Percentiles rank a stretch among this genome's conserved stretches.
Evolutionary conservation across 2,329 filamentous ascomycete genomes (phyloP).

Genomic region (Colletotrichum kahawae): DNA sequence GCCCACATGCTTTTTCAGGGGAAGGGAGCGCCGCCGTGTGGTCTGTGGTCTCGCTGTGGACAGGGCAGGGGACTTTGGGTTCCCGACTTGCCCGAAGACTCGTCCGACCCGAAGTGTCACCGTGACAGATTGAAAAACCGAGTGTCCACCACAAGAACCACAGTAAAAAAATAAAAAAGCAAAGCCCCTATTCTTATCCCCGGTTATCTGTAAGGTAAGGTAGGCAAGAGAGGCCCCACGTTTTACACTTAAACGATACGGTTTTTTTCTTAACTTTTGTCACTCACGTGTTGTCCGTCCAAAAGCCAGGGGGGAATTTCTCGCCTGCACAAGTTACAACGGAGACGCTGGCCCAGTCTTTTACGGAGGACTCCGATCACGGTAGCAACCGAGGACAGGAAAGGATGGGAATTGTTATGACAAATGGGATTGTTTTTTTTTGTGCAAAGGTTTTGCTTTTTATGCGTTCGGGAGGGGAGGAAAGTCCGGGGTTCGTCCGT

Average conservation of each 20-base stretch:
- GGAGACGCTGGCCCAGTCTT: background rate
- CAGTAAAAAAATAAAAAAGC: background rate
- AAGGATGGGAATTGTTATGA: background rate
- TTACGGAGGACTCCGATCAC: conserved; percentile 1
- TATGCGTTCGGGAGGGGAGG: background rate
- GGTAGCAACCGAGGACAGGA: background rate
- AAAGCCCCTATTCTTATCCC: background rate
- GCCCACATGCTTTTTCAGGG: background rate
- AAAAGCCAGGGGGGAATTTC: background rate
- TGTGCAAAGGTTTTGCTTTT: background rate
- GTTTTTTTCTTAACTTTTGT: background rate
- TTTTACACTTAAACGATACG: background rate
- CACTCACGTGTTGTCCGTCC: background rate
- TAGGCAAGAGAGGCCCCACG: background rate
- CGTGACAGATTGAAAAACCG: background rate
- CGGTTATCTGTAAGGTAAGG: background rate
- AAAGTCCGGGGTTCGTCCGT: background rate
- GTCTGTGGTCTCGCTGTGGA: background rate
- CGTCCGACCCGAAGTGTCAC: background rate
- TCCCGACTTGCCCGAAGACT: background rate
- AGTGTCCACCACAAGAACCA: background rate
- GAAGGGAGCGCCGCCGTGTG: background rate
- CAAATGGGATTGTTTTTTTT: background rate
- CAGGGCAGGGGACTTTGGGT: background rate
- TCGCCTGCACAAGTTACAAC: background rate